Base-by-base conservation (phyloP, 139 green algal genomes). In the Parachlorella kessleri region DNA sequence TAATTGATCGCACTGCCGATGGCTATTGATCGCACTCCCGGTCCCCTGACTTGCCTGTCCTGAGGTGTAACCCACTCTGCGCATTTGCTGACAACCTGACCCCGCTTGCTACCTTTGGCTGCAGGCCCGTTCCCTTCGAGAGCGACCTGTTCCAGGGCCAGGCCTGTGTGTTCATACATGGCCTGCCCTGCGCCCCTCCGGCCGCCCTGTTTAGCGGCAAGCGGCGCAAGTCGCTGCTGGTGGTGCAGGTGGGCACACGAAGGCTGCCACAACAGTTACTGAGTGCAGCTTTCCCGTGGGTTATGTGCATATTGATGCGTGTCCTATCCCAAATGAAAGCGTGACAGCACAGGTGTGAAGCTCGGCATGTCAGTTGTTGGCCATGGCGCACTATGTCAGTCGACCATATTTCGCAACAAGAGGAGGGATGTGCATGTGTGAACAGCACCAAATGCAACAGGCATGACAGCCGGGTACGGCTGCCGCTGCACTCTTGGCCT, bases 121-220 rank as follows among this genome's bases (percentile, higher is more conserved):
- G 28, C 71, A 84, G 72, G 28, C 78, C 77, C 32, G 82, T 92
- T 28, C 78, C 79, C 0, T 80, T 92, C 54, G 86, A 92, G 81
- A 86, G 72, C 9, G 79, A 85, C 1, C 64, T 87, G 18, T 92
- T 92, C 77, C 77, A 37, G 26, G 88, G 88, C 6, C 42, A 63
- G 26, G 53, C 70, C 21, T 59, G 69, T 7, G 76, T 92, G 41
- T 87, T 79, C 55, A 37, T 91, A 9, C 75, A 72, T 32, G 84
- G 84, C 40, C 69, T 90, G 54, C 10, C 59, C 54, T 76, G 48
- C 53, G 73, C 80, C 1, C 80, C 85, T 1, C 64, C 75, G 1
- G 32, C 36, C 23, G 39, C 23, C 2, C 39, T 91, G 68, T 92
- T 91, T 55, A 55, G 66, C 48, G 85, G 85, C 32, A 72, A 80